These are phyloP conservation scores for Aspergillus ellipticus DNA, from an alignment of 495 filamentous ascomycete genomes.

Conservation along the genomic window DNA sequence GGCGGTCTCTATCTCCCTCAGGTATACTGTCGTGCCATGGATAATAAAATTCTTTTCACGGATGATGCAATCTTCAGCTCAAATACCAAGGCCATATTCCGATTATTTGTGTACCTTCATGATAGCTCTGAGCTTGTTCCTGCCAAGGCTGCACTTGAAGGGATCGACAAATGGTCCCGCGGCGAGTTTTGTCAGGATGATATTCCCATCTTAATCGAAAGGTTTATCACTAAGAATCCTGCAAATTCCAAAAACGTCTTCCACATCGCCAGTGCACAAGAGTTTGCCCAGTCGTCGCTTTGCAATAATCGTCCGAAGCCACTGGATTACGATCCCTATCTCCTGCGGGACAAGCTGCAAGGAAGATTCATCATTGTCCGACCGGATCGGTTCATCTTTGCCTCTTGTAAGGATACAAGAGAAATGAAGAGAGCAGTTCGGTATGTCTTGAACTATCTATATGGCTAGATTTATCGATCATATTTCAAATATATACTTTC, in stretches of 20 bases:
- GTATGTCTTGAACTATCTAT: neutral
- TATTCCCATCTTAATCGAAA: slow-evolving; percentile 17
- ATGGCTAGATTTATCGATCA: neutral
- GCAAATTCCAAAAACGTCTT: neutral
- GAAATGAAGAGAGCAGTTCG: neutral
- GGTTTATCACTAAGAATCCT: no score
- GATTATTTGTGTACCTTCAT: slow-evolving; percentile 24
- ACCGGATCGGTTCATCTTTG: slow-evolving; percentile 2
- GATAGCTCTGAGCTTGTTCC: slow-evolving; percentile 3
- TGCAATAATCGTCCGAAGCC: neutral
- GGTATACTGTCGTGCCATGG: slow-evolving; percentile 23
- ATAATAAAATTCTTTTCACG: slow-evolving; percentile 15
- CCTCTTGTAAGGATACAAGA: neutral
- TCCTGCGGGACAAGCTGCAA: neutral
- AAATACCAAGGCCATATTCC: slow-evolving; percentile 19
- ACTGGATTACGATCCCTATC: neutral
- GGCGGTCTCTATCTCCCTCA: slow-evolving; percentile 33
- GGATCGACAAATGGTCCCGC: slow-evolving; percentile 13
- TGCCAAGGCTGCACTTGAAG: slow-evolving; percentile 4
- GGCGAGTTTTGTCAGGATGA: slow-evolving; percentile 15
- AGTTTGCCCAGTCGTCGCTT: neutral
- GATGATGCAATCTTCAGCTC: slow-evolving; percentile 26
- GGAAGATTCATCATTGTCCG: slow-evolving; percentile 5
- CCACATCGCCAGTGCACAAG: slow-evolving; percentile 3
- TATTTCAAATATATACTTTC: no score